Base-by-base conservation (phyloP, 1,139 yeast species). In the Lodderomyces orthopsilosis region DNA sequence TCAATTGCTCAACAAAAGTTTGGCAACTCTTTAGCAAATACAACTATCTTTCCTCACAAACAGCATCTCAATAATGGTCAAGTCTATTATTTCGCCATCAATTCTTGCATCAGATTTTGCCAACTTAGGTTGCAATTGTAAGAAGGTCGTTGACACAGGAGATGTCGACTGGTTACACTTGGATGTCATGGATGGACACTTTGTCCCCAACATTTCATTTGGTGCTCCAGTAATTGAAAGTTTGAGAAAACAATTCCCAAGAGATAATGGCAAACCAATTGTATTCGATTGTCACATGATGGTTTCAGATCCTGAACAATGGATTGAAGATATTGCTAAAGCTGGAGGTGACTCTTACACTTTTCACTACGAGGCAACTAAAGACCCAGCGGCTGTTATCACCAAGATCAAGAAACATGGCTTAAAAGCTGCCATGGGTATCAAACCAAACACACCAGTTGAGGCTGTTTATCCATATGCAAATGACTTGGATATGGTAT, bases 271-370 rank as follows among this genome's bases (percentile, higher is more conserved):
- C 9, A 63, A 65, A 36, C 62, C 65, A 22, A 82, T 85, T n/a
- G 91, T 90, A 61, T 91, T 93, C 59, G 99, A 93, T 65, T 90
- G 98, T 65, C 98, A 93, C 67, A 91, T 93, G 98, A 93, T 93
- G 99, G 98, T 93, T 33, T 73, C 91, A 30, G 81, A 88, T 55
- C 99, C 99, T 14, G 94, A 85, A 62, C 83, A 84, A 62, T 93
- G 98, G 98, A 94, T 93, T 45, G 86, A 80, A 42, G 95, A 86
- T 50, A 84, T 94, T 59, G 98, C 95, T 37, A 80, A 84, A 53
- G 94, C 95, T 37, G 98, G 98, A 46, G 98, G 97, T 38, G 96
- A 91, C 65, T 95, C 86, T 62, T 93, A 89, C 64, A 90, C 98
- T 9, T 93, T 93, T 77, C 99, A 93, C 65, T 86, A 84, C 65